phyloP scores from a whole-genome alignment of 73 alveolate species.

The Paramecium primaurelia region DNA sequence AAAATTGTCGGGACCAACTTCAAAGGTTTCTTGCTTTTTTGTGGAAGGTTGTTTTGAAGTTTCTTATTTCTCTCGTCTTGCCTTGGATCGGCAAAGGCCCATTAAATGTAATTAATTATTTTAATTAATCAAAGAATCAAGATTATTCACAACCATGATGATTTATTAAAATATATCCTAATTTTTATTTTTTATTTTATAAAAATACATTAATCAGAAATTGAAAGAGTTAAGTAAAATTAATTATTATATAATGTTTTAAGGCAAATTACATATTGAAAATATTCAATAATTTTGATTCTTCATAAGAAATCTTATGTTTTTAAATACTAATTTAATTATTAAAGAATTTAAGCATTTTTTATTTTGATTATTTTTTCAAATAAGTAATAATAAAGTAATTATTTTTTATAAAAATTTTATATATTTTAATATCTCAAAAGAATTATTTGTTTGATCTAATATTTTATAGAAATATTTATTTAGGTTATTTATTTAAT shows the following conservation, averaged over 20 bases:
- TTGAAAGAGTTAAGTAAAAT: neutral
- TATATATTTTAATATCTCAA: too few relatives aligned
- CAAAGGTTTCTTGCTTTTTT: neutral
- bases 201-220: neutral
- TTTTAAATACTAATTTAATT: too few relatives aligned
- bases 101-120: neutral
- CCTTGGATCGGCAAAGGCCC: neutral
- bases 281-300: too few relatives aligned
- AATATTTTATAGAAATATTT: neutral
- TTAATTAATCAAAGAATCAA: neutral
- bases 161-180: neutral
- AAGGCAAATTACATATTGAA: neutral
- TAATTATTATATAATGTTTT: too few relatives aligned
- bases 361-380: too few relatives aligned
- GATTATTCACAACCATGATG: neutral
- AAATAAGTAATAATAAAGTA: too few relatives aligned
- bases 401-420: too few relatives aligned
- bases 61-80: neutral
- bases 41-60: neutral
- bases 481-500: too few relatives aligned
- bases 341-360: too few relatives aligned
- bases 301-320: too few relatives aligned
- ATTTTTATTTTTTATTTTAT: neutral
- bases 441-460: too few relatives aligned
- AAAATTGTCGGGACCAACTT: conserved; percentile 34